Conservation (phyloP, 2,329 filamentous ascomycete species). For the Penicillium capsulatum region DNA sequence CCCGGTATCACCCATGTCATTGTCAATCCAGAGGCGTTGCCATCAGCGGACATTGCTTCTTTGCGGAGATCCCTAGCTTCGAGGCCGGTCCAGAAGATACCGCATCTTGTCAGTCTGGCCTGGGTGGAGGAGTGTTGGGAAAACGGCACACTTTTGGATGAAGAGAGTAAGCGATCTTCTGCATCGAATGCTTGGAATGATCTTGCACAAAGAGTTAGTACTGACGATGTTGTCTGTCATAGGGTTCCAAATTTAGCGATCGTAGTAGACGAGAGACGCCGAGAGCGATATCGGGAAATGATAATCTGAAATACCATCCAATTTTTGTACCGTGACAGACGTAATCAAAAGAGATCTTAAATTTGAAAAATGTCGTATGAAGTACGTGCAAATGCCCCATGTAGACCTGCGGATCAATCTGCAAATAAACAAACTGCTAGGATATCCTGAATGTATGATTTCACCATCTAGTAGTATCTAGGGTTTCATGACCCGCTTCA, state of each 20-base stretch:
- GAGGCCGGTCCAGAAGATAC: constrained; percentile 47
- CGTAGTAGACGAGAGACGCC: too few species aligned
- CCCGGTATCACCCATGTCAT: constrained; percentile 67
- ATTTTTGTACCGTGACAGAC: too few species aligned
- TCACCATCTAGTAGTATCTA: too few species aligned
- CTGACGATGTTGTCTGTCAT: not conserved
- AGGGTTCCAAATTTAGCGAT: not conserved
- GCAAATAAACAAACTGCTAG: too few species aligned
- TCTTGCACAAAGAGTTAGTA: not conserved
- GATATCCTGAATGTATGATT: too few species aligned
- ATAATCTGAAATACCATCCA: too few species aligned
- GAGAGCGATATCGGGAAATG: too few species aligned
- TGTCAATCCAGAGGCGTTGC: constrained; percentile 49
- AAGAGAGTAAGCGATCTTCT: constrained; percentile 64
- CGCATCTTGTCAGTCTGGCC: constrained; percentile 62
- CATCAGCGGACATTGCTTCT: constrained; percentile 40
- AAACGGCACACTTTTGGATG: constrained; percentile 73
- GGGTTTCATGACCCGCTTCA: too few species aligned
- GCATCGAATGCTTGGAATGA: constrained; percentile 2
- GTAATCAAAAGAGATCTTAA: too few species aligned
- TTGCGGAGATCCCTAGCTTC: constrained; percentile 31
- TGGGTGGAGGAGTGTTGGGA: constrained; percentile 82
- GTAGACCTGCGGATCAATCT: too few species aligned
- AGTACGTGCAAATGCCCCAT: too few species aligned
- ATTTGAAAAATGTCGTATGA: too few species aligned